Base-by-base conservation (phyloP, 257 asterid species). In the Solanum virginianum region DNA sequence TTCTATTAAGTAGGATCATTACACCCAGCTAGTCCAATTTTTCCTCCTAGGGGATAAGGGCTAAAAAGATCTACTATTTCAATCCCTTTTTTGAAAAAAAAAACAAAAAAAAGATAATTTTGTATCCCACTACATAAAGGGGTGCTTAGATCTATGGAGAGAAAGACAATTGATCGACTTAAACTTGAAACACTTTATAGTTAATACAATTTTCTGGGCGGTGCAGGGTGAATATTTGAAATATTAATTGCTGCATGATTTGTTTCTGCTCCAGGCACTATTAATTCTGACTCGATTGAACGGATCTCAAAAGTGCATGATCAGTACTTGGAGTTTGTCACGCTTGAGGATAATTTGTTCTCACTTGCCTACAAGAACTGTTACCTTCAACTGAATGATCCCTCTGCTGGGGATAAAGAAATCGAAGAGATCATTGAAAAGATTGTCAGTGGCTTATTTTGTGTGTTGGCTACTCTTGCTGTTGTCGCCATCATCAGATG, bases 401-500 rank as follows among this genome's bases (percentile, higher is more conserved):
- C 99, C 20, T 95, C 98, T 26, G 98, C 98, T 16, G 98, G 98
- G 84, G 99, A 94, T 80, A 91, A 90, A 74, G 98, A 97, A 85
- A 97, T 95, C 22, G 98, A 94, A 91, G 95, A 89, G 80, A 94
- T 94, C 57, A 91, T 95, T 62, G 98, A 97, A 80, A 91, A 90
- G 87, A 88, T 97, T 77, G 99, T 97, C 29, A 90, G 90, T 69
- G 99, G 99, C 9, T 81, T 97, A 89, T 95, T 97, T 89, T 95
- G 99, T 82, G 98, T 97, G 86, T 86, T 97, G 93, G 99, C 95
- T 15, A 97, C 99, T n/a, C 98, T 97, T 85, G 94, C 95, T 39
- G 99, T 93, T 86, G 99, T 95, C 84, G 99, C 99, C 7, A 88
- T 97, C 63, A 95, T 97, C 83, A 91, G 99, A 90, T 97, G 99